A percentile compares a stretch with the other conserved stretches of the same genome.
These are phyloP conservation scores for Penicillium flavigenum DNA, from an alignment of 495 filamentous ascomycete species.

Conservation along the genomic window DNA sequence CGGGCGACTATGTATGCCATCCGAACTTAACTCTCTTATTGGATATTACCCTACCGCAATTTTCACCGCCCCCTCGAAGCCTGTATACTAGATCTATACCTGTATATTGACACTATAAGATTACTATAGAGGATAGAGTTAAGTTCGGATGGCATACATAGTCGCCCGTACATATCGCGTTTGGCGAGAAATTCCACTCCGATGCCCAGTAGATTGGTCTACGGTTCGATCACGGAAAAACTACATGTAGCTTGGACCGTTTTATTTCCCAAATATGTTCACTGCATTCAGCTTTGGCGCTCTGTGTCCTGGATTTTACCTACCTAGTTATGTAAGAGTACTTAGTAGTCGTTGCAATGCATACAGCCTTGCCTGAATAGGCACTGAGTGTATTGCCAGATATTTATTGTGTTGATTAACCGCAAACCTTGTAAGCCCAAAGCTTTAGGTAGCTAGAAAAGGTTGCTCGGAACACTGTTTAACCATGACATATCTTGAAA, in stretches of 20 bases:
- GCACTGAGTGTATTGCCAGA: not conserved
- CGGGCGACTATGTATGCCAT: too few relatives aligned
- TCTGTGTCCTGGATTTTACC: too few relatives aligned
- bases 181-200: constrained; percentile 34
- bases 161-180: too few relatives aligned
- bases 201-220: constrained; percentile 37
- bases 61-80: too few relatives aligned
- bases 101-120: too few relatives aligned
- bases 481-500: constrained; percentile 45
- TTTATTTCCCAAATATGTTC: constrained; percentile 39
- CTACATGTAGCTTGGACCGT: constrained; percentile 28
- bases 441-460: constrained; percentile 17
- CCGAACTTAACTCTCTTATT: too few relatives aligned
- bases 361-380: not conserved
- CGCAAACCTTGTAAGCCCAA: not conserved
- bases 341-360: not conserved
- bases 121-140: too few relatives aligned
- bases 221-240: constrained; percentile 22
- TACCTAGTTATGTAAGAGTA: not conserved
- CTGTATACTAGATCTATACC: too few relatives aligned
- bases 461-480: constrained; percentile 39
- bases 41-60: too few relatives aligned
- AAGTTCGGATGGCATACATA: too few relatives aligned
- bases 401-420: not conserved
- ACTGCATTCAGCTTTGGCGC: constrained; percentile 19